These are phyloP conservation scores for Saturnispora dispora DNA, from an alignment of 805 yeast species.

Conservation along the genomic window DNA sequence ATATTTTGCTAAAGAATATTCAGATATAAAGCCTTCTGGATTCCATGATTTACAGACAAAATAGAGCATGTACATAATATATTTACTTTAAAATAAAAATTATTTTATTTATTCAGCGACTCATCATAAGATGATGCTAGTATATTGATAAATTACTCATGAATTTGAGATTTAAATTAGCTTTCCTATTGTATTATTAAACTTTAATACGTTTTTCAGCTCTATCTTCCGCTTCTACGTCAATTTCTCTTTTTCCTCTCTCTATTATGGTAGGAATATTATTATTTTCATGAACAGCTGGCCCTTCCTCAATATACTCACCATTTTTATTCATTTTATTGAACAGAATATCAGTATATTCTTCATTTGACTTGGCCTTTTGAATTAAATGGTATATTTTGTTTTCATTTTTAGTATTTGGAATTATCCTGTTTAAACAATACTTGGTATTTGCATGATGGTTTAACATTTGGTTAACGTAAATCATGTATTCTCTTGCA, in stretches of 20 bases:
- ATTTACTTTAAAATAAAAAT: neutral
- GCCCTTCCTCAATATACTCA: constrained; percentile 9
- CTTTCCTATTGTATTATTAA: neutral
- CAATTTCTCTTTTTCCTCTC: constrained; percentile 8
- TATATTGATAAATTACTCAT: no score
- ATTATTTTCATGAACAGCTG: neutral
- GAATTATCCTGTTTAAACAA: constrained; percentile 66
- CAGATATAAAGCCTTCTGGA: constrained; percentile 39
- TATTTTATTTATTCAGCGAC: neutral
- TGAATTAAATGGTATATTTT: constrained; percentile 48
- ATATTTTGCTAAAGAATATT: constrained; percentile 34
- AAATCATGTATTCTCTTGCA: constrained; percentile 44
- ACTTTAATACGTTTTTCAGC: neutral
- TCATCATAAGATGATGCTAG: neutral
- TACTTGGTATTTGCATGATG: constrained; percentile 70
- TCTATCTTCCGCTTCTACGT: neutral
- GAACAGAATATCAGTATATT: constrained; percentile 31
- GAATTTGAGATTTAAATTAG: no score
- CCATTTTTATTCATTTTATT: constrained; percentile 32
- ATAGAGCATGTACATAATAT: neutral
- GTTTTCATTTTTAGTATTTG: constrained; percentile 30
- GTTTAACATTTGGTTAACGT: constrained; percentile 52
- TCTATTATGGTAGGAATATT: neutral
- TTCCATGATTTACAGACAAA: constrained; percentile 32
- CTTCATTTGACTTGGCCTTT: constrained; percentile 46